A percentile compares a stretch with the other conserved stretches of the same genome.
phyloP scores from a whole-genome alignment of 257 asterid species.

The Jaltomata sinuosa region DNA sequence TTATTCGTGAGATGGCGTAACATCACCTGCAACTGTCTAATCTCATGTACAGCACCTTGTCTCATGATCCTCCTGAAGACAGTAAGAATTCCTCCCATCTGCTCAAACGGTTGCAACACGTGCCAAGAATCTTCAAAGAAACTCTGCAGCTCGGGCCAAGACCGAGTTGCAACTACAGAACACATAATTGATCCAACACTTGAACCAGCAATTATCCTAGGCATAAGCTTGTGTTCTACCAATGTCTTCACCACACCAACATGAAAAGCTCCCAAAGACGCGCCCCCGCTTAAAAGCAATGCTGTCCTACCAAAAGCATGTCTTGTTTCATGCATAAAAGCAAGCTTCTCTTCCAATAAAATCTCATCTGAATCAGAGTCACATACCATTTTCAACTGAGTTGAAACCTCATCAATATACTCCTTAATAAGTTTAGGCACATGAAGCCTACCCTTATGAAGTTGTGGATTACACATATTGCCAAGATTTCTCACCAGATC shows the following conservation, averaged over 20 bases:
- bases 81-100: conserved; percentile 71
- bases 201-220: conserved; percentile 90
- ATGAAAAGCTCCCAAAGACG: conserved; percentile 91
- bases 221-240: conserved; percentile 86
- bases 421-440: conserved; percentile 86
- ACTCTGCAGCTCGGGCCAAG: conserved; percentile 97
- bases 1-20: conserved; percentile 77
- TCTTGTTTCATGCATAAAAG: conserved; percentile 93
- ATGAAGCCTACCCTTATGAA: conserved; percentile 82
- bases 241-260: conserved; percentile 86
- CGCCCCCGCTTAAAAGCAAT: conserved; percentile 88
- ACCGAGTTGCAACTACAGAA: conserved; percentile 73
- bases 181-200: conserved; percentile 96
- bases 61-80: conserved; percentile 79
- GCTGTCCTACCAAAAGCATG: conserved; percentile 98
- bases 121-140: conserved; percentile 94
- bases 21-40: conserved; percentile 75
- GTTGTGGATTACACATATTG: conserved; percentile 93
- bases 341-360: conserved; percentile 82
- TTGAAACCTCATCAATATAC: conserved; percentile 84
- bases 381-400: conserved; percentile 87
- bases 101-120: conserved; percentile 74
- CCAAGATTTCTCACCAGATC: conserved; percentile 85
- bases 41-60: conserved; percentile 88
- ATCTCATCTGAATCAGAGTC: conserved; percentile 87